Evolutionary conservation across 441 rosid genomes (phyloP), one percentile per base, ranked within the genome.

Genomic region (Gossypium schwendimanii): DNA sequence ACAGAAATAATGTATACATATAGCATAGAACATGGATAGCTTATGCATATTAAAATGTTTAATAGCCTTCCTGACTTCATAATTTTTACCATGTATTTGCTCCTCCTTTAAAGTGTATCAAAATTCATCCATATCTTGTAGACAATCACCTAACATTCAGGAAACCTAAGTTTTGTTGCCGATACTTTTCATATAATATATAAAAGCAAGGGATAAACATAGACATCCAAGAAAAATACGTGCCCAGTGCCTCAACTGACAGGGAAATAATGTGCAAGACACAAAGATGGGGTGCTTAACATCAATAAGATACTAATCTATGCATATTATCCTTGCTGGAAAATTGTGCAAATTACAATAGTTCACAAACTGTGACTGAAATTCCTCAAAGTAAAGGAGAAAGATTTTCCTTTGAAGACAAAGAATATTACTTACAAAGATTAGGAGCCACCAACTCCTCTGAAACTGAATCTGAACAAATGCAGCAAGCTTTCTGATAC

Each of bases 391-490:
- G 57, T 58, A n/a, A 26, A n/a, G 21, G 18, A 49, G 69, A 47
- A 49, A 31, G 72, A 72, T 53, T 47, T 71, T 58, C 52, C 14
- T 64, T 58, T 17, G 21, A 28, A 55, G 72, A 31, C 67, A 47
- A 33, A 73, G 75, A 24, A 63, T 50, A 63, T 33, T 73, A 86
- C 97, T 89, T 84, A 92, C 94, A 90, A 70, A 89, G 91, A 80
- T 94, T 94, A 24, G 93, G 93, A 77, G 87, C 80, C 58, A 87
- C 81, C 39, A 83, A 86, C 73, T 89, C 95, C 72, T 91, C 96
- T 6, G 84, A 81, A 81, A 88, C 80, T 61, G 91, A 82, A 63
- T 78, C 89, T 8, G 90, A 87, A 81, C 98, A 94, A 50, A 87
- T 83, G 69, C 77, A 85, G 80, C 98, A 94, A 33, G 82, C 83